A percentile compares a stretch with the other conserved stretches of the same genome.
phyloP scores from a whole-genome alignment of 495 filamentous ascomycete genomes.

The Xylaria scruposa region DNA sequence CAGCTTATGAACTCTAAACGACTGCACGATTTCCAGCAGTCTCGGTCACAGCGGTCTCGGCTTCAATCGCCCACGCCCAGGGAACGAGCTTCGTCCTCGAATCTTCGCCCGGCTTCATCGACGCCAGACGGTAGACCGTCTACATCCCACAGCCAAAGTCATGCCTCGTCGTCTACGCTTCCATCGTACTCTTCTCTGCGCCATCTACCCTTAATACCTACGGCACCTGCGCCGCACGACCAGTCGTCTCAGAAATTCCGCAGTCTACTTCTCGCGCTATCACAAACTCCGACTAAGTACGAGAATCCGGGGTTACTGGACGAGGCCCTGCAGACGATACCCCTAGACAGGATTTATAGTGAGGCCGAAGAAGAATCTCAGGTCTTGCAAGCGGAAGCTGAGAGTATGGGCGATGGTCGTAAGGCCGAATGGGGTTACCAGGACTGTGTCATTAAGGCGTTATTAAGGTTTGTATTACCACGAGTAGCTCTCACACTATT shows the following conservation, averaged over 20 bases:
- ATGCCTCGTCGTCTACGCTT: constrained; percentile 46
- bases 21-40: constrained; percentile 73
- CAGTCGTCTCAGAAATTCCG: constrained; percentile 78
- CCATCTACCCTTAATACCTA: constrained; percentile 81
- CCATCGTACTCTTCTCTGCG: constrained; percentile 71
- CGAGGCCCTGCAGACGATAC: constrained; percentile 85
- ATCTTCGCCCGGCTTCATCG: constrained; percentile 47
- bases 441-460: constrained; percentile 91
- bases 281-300: constrained; percentile 86
- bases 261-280: constrained; percentile 80
- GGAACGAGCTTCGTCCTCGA: constrained; percentile 53
- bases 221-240: constrained; percentile 71
- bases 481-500: background rate
- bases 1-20: constrained; percentile 77
- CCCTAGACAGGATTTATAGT: constrained; percentile 88
- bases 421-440: constrained; percentile 97
- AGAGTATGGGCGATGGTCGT: constrained; percentile 75
- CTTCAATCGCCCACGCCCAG: constrained; percentile 34
- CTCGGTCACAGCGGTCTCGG: constrained; percentile 53
- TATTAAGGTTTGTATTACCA: constrained; percentile 69
- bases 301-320: constrained; percentile 97
- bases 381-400: constrained; percentile 83
- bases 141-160: constrained; percentile 42
- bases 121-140: constrained; percentile 49
- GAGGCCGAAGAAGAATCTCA: constrained; percentile 94